Percentiles rank a stretch among this genome's conserved stretches.
These are phyloP conservation scores for Saksenaea oblongispora DNA, from an alignment of 371 early-diverging fungal species.

Conservation along the genomic window DNA sequence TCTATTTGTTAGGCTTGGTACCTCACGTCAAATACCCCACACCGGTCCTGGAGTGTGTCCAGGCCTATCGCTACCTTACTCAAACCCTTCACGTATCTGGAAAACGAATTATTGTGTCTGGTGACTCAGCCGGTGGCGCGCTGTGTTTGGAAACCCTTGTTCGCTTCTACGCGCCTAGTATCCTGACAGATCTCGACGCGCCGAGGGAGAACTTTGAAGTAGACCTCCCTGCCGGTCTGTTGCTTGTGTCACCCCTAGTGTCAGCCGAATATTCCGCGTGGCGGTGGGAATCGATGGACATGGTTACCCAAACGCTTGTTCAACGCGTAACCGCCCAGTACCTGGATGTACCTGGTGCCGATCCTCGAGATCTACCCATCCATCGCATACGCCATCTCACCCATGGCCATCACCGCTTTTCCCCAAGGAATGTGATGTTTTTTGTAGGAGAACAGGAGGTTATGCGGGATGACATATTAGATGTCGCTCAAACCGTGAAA, in stretches of 20 bases:
- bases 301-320: conserved; percentile 17
- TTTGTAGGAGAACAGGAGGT: conserved; percentile 18
- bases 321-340: conserved; percentile 21
- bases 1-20: neutral
- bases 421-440: conserved; percentile 12
- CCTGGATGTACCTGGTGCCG: conserved; percentile 12
- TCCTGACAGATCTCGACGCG: neutral
- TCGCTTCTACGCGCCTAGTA: conserved; percentile 8
- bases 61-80: conserved; percentile 27
- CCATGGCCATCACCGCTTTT: conserved; percentile 9
- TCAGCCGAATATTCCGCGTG: conserved; percentile 9
- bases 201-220: conserved; percentile 10
- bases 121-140: conserved; percentile 35
- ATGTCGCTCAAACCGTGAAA: conserved; percentile 5
- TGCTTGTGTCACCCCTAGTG: conserved; percentile 25
- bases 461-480: conserved; percentile 16
- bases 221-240: conserved; percentile 22
- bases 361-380: conserved; percentile 7
- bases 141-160: conserved; percentile 19
- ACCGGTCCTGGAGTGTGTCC: conserved; percentile 19
- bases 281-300: conserved; percentile 25
- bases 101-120: conserved; percentile 17
- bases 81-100: conserved; percentile 20
- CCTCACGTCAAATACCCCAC: conserved; percentile 28
- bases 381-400: conserved; percentile 2